These are phyloP conservation scores for Colletotrichum sp. DNA, from an alignment of 2,329 filamentous ascomycete species.

Conservation along the genomic window DNA sequence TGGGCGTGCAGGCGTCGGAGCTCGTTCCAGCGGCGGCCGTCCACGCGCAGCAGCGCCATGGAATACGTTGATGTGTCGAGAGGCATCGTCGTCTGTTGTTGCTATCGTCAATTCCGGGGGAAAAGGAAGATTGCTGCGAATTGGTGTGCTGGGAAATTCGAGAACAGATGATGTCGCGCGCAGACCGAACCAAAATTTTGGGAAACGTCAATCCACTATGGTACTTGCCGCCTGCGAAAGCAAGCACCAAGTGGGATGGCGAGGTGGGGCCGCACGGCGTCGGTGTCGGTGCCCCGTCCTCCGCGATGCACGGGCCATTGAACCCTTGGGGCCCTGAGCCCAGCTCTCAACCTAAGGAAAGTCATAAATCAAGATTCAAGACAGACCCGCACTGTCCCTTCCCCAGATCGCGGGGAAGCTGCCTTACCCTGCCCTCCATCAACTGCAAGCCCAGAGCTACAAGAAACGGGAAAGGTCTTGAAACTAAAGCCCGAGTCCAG, in stretches of 20 bases:
- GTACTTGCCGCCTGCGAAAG: not conserved
- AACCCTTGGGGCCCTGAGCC: not conserved
- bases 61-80: conserved; percentile 94
- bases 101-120: not conserved
- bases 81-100: conserved; percentile 67
- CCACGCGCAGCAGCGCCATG: conserved; percentile 82
- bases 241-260: conserved; percentile 3
- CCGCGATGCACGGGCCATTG: not conserved
- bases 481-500: not conserved
- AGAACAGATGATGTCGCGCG: not conserved
- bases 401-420: conserved; percentile 14
- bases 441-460: not conserved
- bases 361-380: not conserved
- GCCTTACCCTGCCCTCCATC: not conserved
- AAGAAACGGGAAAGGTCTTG: not conserved
- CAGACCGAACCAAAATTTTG: conserved; percentile 11
- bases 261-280: conserved; percentile 10
- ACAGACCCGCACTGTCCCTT: not conserved
- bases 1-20: conserved; percentile 86
- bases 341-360: not conserved
- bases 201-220: conserved; percentile 10
- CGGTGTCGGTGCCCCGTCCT: conserved; percentile 2
- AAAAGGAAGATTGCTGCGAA: not conserved
- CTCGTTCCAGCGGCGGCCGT: conserved; percentile 95
- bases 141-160: not conserved